Evolutionary conservation across 2,329 filamentous ascomycete species (phyloP), one percentile per base, ranked within the genome.

Genomic region (Pyrenochaeta sp.): DNA sequence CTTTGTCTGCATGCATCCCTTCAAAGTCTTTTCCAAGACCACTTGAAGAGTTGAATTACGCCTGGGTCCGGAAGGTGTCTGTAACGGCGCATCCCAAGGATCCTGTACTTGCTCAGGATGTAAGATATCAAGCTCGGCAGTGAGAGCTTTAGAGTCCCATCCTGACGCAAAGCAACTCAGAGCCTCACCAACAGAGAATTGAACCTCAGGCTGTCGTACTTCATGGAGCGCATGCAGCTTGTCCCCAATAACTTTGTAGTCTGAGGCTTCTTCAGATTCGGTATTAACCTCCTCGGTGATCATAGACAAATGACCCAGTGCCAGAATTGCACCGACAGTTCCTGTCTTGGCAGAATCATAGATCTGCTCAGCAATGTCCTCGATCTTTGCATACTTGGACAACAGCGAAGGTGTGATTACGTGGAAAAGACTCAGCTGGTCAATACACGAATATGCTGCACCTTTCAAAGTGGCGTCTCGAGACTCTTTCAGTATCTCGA

Each of bases 181-280:
- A 9, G 94, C 90, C 67, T 96, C 92, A 10, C 94, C 94, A 19
- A 96, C 85, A 0, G 90, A 84, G 65, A 99, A 96, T 51, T 96
- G 93, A 1, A 92, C 81, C 67, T 97, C 93, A 0, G 89, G 83
- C 57, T 91, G 87, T 56, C 89, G 89, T 29, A 94, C 83, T 64
- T 96, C 91, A 58, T 95, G 88, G 3, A 97, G 77, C 7, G 80
- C 80, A 65, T 92, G 89, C 0, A 97, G 75, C 19, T 82, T 84
- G 8, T 84, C 78, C 9, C 90, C 72, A 5, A 96, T 81, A 7
- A 78, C 73, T 2, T 72, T 72, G 1, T 88, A 68, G 28, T 65
- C 58, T 7, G 49, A 47, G 8, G 34, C 34, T 1, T 75, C 72
- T 21, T 69, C 59, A 19, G 60, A 48, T 4, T 63, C 63, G 13